Evolutionary conservation across 1,284 basidiomycete genomes (phyloP), one percentile per base, ranked within the genome.

Genomic region (Ustilago cynodontis): DNA sequence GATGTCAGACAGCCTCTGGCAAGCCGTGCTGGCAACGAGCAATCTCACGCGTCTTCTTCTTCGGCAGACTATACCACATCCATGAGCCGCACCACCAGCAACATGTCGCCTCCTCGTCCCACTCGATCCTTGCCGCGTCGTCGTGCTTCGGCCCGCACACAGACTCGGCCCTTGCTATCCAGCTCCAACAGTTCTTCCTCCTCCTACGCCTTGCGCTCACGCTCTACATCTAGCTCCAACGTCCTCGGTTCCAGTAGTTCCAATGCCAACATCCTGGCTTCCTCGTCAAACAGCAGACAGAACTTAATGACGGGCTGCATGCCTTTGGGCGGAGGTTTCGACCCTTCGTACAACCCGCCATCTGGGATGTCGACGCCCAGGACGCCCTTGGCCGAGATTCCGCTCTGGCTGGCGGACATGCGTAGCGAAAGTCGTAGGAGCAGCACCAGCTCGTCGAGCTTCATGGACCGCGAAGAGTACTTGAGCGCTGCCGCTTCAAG

Each of bases 361-460:
- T 72, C 74, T 13, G 70, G 71, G 26, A 59, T 65, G 59, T 73
- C 71, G 35, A 77, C 67, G 24, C 67, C 75, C 2, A 24, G 75
- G 8, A 77, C 75, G 45, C 75, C 75, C 8, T 52, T 77, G 26
- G 75, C 75, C 6, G 75, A 77, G 54, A 77, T 77, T 33, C 75
- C 75, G 7, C 64, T 77, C 13, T 77, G 75, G 75, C 24, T 77
- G 3, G 71, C 75, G 4, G 75, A 77, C 22, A 77, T 77, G 75
- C 59, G 75, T 6, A 77, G 75, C 52, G 60, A 70, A 26, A 77
- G 74, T 41, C 74, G 66, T 22, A 41, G 74, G 37, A 66, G 63
- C 65, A 72, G 65, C 53, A 55, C 54, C 18, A 72, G 70, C 57
- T 72, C 69, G 10, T 26, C 65, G 52, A 69, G 52, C 35, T 56